Percentiles rank a stretch among this genome's conserved stretches.
These are phyloP conservation scores for Colletotrichum australisinense DNA, from an alignment of 2,329 filamentous ascomycete genomes.

Conservation along the genomic window DNA sequence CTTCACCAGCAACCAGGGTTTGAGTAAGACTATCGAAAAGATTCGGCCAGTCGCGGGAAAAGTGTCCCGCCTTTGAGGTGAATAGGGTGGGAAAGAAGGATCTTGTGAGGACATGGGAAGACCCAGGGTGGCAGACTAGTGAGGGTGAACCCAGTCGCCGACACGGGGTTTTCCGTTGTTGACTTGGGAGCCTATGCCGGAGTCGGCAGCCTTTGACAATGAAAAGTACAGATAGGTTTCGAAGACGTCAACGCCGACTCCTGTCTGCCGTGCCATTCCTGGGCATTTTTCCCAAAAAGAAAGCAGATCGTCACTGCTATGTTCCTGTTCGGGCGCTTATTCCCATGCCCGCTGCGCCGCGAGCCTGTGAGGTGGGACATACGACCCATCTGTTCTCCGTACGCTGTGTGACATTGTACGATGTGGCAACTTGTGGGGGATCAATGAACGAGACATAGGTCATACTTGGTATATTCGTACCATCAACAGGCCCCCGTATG, in stretches of 20 bases:
- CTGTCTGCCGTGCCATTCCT: not conserved
- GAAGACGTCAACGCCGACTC: not conserved
- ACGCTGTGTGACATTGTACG: not conserved
- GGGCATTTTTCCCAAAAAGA: not conserved
- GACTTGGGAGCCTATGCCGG: not conserved
- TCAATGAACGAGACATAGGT: not conserved
- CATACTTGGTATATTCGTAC: not conserved
- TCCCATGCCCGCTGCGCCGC: not conserved
- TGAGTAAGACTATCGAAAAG: not conserved
- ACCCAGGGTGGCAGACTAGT: constrained; percentile 7
- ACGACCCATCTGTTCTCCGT: not conserved
- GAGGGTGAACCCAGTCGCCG: constrained; percentile 2
- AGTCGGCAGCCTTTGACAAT: not conserved
- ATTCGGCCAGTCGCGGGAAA: not conserved
- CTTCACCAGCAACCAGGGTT: not conserved
- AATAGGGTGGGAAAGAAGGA: not conserved
- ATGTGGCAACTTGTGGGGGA: not conserved
- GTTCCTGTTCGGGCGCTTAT: not conserved
- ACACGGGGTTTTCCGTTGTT: constrained; percentile 1
- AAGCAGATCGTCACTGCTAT: not conserved
- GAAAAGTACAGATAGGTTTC: not conserved
- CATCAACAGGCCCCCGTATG: not conserved
- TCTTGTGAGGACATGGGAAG: constrained; percentile 7
- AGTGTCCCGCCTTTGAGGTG: not conserved
- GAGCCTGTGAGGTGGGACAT: not conserved